Evolutionary conservation across 495 filamentous ascomycete genomes (phyloP).

Genomic region (Choiromyces venosus): DNA sequence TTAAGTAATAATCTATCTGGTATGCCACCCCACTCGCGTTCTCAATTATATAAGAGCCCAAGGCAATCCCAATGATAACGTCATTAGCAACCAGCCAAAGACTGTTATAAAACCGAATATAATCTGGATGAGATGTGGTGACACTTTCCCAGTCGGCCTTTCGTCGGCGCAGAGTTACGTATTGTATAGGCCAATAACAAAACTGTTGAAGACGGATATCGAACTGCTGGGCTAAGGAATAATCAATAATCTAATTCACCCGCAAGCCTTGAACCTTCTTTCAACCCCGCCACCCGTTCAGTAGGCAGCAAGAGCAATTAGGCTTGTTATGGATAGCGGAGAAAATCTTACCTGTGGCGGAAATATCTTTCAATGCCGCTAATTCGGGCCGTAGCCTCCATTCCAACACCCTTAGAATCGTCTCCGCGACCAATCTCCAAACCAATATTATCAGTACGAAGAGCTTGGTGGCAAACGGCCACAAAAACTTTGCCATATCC

Average conservation of each 20-base stretch:
- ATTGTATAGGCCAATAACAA: slow-evolving; percentile 98
- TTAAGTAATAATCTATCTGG: slow-evolving; percentile 72
- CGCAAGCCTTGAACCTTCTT: background rate
- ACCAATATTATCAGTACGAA: slow-evolving; percentile 73
- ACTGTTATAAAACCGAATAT: slow-evolving; percentile 98
- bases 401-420: slow-evolving; percentile 72
- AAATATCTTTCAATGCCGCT: slow-evolving; percentile 88
- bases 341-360: slow-evolving; percentile 57
- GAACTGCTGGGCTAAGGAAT: slow-evolving; percentile 72
- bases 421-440: slow-evolving; percentile 76
- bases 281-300: background rate
- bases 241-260: slow-evolving; percentile 1
- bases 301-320: background rate
- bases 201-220: slow-evolving; percentile 98
- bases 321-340: background rate
- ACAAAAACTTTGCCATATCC: slow-evolving; percentile 67
- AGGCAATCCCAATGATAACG: slow-evolving; percentile 94
- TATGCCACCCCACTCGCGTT: slow-evolving; percentile 80
- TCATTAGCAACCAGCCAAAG: slow-evolving; percentile 98
- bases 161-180: slow-evolving; percentile 77
- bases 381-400: slow-evolving; percentile 77
- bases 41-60: slow-evolving; percentile 95
- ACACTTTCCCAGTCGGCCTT: slow-evolving; percentile 94
- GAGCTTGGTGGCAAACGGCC: slow-evolving; percentile 64
- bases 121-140: slow-evolving; percentile 91